Base-by-base conservation (phyloP, 139 green algal species). In the Chlorella ohadii region DNA sequence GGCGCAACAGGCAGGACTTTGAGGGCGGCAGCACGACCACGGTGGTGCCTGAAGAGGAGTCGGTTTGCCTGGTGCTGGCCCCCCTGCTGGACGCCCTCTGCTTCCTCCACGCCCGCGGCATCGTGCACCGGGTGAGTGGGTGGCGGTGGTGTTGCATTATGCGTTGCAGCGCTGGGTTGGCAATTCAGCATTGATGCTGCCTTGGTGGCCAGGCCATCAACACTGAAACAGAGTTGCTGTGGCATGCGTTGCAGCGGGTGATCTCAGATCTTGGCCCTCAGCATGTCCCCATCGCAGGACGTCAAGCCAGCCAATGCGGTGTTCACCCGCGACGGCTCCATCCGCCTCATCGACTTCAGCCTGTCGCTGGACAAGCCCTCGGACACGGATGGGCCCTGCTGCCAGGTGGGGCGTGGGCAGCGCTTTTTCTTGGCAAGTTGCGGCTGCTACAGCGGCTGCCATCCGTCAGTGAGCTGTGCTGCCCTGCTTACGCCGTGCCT, bases 281-380 rank as follows among this genome's bases (percentile, higher is more conserved):
- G n/a, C 23, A 19, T 36, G 22, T 1, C 23, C 22, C 12, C 4
- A 27, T 25, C 16, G 70, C 70, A 76, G 70, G 70, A 76, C 12
- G 23, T 81, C 31, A 56, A 76, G 39, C 28, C 70, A 2, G 38
- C 23, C 22, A 76, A 76, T 25, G 34, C 38, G 36, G 70, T 59
- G 2, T 55, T 76, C 23, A 57, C 70, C 0, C 27, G 31, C 27
- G 83, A 85, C n/a, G 68, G 79, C 76, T 73, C 22, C 6, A 31
- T 84, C 27, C 77, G 78, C 39, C 71, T 84, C 4, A 57, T 73
- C 3, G 79, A 84, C 44, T 84, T 84, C 65, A 38, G 65, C 4
- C 66, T 84, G 31, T 67, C 64, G 19, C 33, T 84, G 22, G 78
- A 83, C 36, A 44, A 38, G 16, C 27, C 47, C 31, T 22, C 56